Conservation (phyloP, 805 yeast genomes). For the Allodekkera sacchari region DNA sequence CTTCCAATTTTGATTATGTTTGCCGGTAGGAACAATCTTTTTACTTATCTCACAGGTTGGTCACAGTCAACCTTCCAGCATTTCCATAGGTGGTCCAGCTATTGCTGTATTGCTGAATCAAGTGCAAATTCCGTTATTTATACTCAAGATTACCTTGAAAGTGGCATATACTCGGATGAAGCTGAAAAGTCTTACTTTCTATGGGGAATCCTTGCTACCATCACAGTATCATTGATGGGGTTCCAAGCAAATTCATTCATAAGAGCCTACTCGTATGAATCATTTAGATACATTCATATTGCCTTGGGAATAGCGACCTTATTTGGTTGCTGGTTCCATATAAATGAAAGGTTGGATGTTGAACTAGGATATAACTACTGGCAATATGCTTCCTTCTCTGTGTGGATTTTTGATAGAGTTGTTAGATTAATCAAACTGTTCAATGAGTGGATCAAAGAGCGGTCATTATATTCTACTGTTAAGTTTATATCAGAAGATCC, state of each 20-base stretch:
- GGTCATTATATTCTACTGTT: slow-evolving; percentile 1
- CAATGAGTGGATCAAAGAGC: neutral
- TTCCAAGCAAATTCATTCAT: slow-evolving; percentile 39
- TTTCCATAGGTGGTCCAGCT: slow-evolving; percentile 59
- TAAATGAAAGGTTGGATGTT: slow-evolving; percentile 7
- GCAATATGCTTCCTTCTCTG: slow-evolving; percentile 28
- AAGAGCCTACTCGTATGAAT: slow-evolving; percentile 47
- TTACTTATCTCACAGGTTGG: slow-evolving; percentile 33
- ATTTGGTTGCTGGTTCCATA: slow-evolving; percentile 47
- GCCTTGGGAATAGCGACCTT: slow-evolving; percentile 42
- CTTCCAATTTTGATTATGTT: slow-evolving; percentile 31
- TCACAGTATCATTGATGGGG: slow-evolving; percentile 31
- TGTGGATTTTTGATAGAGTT: slow-evolving; percentile 43
- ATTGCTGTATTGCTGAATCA: slow-evolving; percentile 35
- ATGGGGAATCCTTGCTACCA: slow-evolving; percentile 28
- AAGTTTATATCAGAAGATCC: slow-evolving; percentile 2
- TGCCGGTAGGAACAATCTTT: slow-evolving; percentile 34
- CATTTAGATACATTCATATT: slow-evolving; percentile 46
- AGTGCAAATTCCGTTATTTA: slow-evolving; percentile 25
- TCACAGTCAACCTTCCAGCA: slow-evolving; percentile 31
- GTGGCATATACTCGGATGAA: neutral
- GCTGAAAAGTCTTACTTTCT: slow-evolving; percentile 3
- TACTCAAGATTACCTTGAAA: slow-evolving; percentile 10
- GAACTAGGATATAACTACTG: slow-evolving; percentile 18
- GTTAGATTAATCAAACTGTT: slow-evolving; percentile 25